Percentiles rank a stretch among this genome's conserved stretches.
phyloP scores from a whole-genome alignment of 2,329 filamentous ascomycete species.

The Fusarium goolgardi region DNA sequence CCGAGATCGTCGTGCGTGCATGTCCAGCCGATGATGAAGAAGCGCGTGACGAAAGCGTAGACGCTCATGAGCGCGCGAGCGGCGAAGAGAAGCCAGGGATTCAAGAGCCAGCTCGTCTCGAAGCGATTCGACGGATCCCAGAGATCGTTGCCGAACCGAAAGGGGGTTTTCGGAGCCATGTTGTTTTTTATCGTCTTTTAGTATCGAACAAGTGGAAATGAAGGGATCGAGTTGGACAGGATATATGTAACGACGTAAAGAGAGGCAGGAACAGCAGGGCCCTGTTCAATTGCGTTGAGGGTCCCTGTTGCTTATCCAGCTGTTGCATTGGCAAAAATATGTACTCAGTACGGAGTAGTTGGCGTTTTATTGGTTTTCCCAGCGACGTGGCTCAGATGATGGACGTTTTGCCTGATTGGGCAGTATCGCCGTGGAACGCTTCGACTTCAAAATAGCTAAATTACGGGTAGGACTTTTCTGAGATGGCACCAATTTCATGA shows the following conservation, averaged over 20 bases:
- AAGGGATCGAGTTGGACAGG: background rate
- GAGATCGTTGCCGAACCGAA: constrained; percentile 56
- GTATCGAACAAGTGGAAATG: background rate
- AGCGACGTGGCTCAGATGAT: constrained; percentile 16
- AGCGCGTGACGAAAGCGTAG: constrained; percentile 76
- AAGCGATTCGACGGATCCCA: constrained; percentile 73
- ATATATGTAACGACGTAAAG: background rate
- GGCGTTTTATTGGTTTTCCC: background rate
- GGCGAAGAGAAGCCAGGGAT: constrained; percentile 70
- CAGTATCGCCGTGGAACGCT: constrained; percentile 20
- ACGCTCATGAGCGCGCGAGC: constrained; percentile 67
- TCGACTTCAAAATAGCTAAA: background rate
- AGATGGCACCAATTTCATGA: background rate
- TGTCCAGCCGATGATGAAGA: constrained; percentile 76
- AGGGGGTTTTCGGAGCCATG: constrained; percentile 47
- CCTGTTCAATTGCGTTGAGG: background rate
- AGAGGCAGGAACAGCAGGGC: background rate
- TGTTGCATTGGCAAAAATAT: constrained; percentile 1
- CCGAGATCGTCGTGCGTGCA: constrained; percentile 61
- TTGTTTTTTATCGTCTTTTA: background rate
- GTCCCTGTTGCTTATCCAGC: constrained; percentile 11
- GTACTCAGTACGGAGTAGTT: too few relatives aligned
- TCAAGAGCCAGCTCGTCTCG: constrained; percentile 84
- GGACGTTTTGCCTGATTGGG: constrained; percentile 28
- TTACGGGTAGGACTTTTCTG: background rate